A percentile compares a stretch with the other conserved stretches of the same genome.
Conservation (phyloP, 192 early-diverging fungal genomes). For the Coemansia sp. region DNA sequence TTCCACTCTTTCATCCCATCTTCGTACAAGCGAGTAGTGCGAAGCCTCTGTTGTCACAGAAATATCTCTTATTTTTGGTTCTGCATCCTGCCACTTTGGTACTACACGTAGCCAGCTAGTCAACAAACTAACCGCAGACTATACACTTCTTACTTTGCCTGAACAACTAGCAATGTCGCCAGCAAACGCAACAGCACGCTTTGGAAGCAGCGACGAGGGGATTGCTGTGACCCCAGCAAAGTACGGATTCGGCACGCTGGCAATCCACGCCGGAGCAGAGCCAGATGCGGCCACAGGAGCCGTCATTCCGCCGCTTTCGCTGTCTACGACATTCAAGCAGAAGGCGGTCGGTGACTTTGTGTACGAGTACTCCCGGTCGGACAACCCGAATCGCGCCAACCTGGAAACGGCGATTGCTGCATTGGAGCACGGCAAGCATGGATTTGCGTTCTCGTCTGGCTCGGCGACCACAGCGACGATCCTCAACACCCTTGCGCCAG, state of each 20-base stretch:
- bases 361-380: conserved; percentile 81
- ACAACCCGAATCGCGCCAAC: conserved; percentile 74
- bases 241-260: conserved; percentile 85
- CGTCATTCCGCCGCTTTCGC: conserved; percentile 93
- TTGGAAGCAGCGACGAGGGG: conserved; percentile 16
- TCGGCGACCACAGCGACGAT: conserved; percentile 84
- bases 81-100: background rate
- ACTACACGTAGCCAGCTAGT: background rate
- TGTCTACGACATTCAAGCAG: conserved; percentile 98
- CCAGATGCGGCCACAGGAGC: conserved; percentile 92
- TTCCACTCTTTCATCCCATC: too few species aligned
- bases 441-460: conserved; percentile 79
- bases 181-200: conserved; percentile 21
- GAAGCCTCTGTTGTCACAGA: background rate
- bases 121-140: background rate
- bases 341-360: conserved; percentile 85
- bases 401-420: conserved; percentile 89
- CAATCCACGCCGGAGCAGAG: conserved; percentile 90
- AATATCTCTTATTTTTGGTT: background rate
- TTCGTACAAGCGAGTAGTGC: background rate
- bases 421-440: conserved; percentile 87
- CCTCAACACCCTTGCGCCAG: conserved; percentile 65
- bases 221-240: conserved; percentile 4
- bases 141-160: background rate
- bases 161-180: conserved; percentile 29